A percentile compares a stretch with the other conserved stretches of the same genome.
phyloP scores from a whole-genome alignment of 306 rosid genomes.

The Arachis stenosperma region DNA sequence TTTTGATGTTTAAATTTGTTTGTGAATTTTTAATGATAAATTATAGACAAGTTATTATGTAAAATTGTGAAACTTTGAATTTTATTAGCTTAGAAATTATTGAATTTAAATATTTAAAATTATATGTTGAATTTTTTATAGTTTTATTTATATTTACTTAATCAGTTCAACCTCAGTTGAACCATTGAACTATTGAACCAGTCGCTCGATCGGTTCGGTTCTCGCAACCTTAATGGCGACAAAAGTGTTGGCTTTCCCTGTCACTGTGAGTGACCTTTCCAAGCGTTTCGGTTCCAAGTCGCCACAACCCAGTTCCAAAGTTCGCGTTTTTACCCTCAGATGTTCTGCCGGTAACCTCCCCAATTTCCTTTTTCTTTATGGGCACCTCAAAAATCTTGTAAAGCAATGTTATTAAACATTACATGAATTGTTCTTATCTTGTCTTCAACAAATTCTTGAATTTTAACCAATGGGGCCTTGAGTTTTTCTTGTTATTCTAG shows the following conservation, averaged over 20 bases:
- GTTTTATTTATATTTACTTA: no score
- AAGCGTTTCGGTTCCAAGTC: conserved; percentile 20
- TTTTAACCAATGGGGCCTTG: background rate
- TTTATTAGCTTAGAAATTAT: no score
- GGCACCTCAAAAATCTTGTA: background rate
- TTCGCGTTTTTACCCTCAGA: conserved; percentile 13
- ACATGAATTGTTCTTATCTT: background rate
- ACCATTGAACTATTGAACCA: background rate
- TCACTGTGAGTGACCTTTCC: background rate
- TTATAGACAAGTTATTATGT: no score
- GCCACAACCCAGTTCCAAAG: background rate
- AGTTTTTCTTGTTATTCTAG: background rate
- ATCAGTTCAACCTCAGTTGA: background rate
- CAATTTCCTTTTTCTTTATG: background rate
- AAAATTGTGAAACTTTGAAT: no score
- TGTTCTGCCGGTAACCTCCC: conserved; percentile 28
- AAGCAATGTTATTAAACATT: background rate
- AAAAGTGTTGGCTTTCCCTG: background rate
- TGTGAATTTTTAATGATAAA: no score
- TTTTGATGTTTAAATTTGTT: no score
- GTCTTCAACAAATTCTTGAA: background rate
- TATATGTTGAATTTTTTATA: no score
- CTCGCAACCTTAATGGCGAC: conserved; percentile 15
- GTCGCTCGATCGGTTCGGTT: background rate
- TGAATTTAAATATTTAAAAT: no score